Base-by-base conservation (phyloP, 148 eudicot genomes). In the Rhododendron griersonianum region DNA sequence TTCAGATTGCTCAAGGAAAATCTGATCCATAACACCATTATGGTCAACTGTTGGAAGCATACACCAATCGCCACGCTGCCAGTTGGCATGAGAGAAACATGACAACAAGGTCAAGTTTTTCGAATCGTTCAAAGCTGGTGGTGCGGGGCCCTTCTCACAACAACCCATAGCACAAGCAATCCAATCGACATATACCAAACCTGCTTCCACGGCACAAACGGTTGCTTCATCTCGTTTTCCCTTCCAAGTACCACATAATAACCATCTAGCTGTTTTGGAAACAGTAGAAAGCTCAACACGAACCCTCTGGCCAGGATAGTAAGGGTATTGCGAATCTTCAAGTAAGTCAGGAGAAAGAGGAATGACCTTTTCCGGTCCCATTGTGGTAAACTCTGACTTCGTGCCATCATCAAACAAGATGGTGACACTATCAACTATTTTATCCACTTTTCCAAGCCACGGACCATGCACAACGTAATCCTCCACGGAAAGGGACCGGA, bases 21-120 rank as follows among this genome's bases (percentile, higher is more conserved):
- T 25, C 67, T 63, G 85, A 37, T 67, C 83, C 33, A 8, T 55
- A 33, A 74, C 25, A 21, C 81, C 80, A 50, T 44, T 78, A 35
- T 5, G 23, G 18, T 86, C 86, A 23, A 86, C 30, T 14, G 18
- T 73, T 55, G 92, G 90, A 85, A 93, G 90, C 25, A 91, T 86
- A 85, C 99, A 95, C 94, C 96, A 94, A 83, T 98, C 99, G 78
- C 99, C 98, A 87, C 94, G 93, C 86, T 95, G 99, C 99, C 99
- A 98, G 84, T 90, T 93, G 78, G 93, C 92, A 83, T 93, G 94
- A 45, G 93, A 77, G 87, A 91, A 93, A 87, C 92, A 92, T 13
- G 95, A 90, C 86, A 97, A 83, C 53, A 90, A 23, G 69, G 94
- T 93, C 89, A 95, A 86, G 74, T 91, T 88, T 86, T 91, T 94